These are phyloP conservation scores for Colletotrichum cordylinicola DNA, from an alignment of 2,329 filamentous ascomycete genomes.

Conservation along the genomic window DNA sequence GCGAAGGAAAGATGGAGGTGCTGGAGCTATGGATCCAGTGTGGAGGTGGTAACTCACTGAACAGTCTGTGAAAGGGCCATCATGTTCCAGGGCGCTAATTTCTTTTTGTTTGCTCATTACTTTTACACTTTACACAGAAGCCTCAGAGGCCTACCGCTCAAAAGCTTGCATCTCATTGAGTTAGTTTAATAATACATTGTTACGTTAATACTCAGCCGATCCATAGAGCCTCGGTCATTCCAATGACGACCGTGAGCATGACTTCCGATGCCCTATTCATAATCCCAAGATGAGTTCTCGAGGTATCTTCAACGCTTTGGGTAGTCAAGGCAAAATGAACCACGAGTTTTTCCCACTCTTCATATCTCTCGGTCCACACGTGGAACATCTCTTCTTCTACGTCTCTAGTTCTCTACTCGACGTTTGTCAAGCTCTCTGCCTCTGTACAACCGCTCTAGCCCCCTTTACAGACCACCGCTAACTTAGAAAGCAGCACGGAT, in stretches of 20 bases:
- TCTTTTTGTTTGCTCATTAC: neutral
- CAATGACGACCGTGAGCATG: neutral
- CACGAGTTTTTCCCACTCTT: neutral
- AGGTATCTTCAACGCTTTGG: neutral
- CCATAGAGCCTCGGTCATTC: neutral
- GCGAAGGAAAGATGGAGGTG: slow-evolving; percentile 28
- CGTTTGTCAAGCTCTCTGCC: neutral
- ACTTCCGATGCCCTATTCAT: neutral
- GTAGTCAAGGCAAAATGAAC: neutral
- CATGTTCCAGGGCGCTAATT: neutral
- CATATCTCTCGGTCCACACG: neutral
- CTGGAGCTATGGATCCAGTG: neutral
- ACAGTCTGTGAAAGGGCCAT: neutral
- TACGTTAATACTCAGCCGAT: neutral
- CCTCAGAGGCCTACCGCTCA: neutral
- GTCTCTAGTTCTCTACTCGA: neutral
- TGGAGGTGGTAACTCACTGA: neutral
- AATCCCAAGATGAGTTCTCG: neutral
- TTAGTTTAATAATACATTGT: neutral
- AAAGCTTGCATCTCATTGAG: neutral
- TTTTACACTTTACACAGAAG: neutral
- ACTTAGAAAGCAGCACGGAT: neutral
- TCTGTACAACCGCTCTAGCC: neutral
- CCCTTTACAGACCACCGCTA: neutral
- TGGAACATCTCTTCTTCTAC: neutral